Evolutionary conservation across 331 rosid genomes (phyloP).

Genomic region (Cucumis variabilis): DNA sequence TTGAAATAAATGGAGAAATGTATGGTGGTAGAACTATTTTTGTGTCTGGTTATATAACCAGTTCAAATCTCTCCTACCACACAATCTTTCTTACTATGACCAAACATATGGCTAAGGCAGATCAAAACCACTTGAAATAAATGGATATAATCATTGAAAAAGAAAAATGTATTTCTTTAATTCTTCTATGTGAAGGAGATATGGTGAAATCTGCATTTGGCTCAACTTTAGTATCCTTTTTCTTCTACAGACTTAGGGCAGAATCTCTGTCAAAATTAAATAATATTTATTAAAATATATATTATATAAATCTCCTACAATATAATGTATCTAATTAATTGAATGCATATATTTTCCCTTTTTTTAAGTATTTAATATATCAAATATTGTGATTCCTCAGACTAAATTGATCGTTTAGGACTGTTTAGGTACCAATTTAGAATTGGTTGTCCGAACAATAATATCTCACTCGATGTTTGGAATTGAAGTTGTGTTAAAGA

Average conservation of each 20-base stretch:
- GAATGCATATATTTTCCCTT: no score
- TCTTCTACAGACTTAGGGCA: background rate
- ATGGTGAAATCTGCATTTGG: background rate
- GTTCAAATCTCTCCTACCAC: background rate
- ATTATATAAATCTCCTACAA: background rate
- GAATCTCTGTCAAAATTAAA: background rate
- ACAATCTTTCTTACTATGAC: no score
- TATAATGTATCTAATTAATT: background rate
- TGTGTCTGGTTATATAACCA: background rate
- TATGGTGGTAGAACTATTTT: background rate
- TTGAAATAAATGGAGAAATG: background rate
- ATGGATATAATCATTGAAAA: background rate
- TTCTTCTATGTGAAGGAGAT: background rate
- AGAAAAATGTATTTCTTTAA: background rate
- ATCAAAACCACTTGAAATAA: no score
- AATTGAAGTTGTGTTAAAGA: no score
- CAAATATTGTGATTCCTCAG: no score
- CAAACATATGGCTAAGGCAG: no score
- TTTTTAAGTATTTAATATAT: no score
- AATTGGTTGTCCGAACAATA: no score
- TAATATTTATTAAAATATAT: no score
- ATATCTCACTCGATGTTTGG: no score
- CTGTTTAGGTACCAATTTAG: no score
- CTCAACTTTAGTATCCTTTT: background rate
- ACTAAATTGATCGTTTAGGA: no score